A percentile compares a stretch with the other conserved stretches of the same genome.
Evolutionary conservation across 2,329 filamentous ascomycete genomes (phyloP).

Genomic region (Hypoxylon sp.): DNA sequence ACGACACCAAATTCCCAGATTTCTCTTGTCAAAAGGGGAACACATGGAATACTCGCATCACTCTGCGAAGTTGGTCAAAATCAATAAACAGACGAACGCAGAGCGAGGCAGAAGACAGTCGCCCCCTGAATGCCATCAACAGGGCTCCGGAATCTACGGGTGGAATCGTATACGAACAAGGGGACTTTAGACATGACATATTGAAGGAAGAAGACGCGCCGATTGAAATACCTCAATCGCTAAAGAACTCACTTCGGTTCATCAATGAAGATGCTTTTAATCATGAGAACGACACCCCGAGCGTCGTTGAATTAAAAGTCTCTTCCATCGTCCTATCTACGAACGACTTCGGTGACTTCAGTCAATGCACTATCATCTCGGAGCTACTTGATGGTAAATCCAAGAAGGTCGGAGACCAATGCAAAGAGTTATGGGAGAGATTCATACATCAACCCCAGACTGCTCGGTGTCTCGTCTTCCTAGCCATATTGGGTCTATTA

Average conservation of each 20-base stretch:
- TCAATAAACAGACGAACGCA: not conserved
- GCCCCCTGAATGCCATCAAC: not conserved
- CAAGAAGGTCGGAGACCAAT: constrained; percentile 7
- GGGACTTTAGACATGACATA: not conserved
- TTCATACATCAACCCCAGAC: constrained; percentile 41
- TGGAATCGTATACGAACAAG: not conserved
- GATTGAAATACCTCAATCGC: not conserved
- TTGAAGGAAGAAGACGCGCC: constrained; percentile 6
- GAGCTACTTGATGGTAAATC: constrained; percentile 10
- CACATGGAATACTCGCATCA: constrained; percentile 18
- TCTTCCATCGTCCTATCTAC: constrained; percentile 38
- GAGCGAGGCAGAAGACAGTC: not conserved
- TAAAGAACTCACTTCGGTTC: not conserved
- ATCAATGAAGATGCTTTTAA: not conserved
- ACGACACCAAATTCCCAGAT: constrained; percentile 11
- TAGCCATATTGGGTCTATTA: constrained; percentile 18
- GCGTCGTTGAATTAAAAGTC: constrained; percentile 12
- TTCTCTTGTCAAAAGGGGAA: constrained; percentile 24
- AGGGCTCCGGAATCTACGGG: not conserved
- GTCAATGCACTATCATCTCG: constrained; percentile 33
- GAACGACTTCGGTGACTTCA: constrained; percentile 38
- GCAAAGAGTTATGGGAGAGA: constrained; percentile 31
- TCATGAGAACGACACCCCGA: not conserved
- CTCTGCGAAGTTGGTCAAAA: constrained; percentile 16
- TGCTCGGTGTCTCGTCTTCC: constrained; percentile 36